Evolutionary conservation across 345 rosid genomes (phyloP).

Genomic region (Cardiospermum halicacabum): DNA sequence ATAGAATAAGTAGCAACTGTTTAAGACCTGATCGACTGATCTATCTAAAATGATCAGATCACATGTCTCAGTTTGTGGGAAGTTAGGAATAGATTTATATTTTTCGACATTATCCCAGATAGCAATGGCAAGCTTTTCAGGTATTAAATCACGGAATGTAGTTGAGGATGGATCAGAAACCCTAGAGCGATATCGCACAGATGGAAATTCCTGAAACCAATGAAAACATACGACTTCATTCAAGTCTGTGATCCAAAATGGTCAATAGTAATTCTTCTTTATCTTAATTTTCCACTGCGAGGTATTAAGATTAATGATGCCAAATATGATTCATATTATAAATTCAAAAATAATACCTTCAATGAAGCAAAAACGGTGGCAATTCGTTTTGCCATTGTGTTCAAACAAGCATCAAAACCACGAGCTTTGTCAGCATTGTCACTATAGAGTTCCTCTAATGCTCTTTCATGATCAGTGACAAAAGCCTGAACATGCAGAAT

Average conservation of each 20-base stretch:
- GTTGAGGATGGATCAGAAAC: constrained; percentile 29
- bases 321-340: neutral
- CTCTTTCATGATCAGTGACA: constrained; percentile 83
- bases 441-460: constrained; percentile 59
- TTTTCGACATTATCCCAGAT: constrained; percentile 50
- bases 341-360: constrained; percentile 46
- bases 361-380: constrained; percentile 91
- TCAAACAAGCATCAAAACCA: constrained; percentile 60
- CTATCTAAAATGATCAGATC: constrained; percentile 86
- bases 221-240: neutral
- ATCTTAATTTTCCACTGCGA: neutral
- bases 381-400: constrained; percentile 75
- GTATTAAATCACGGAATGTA: constrained; percentile 50
- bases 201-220: constrained; percentile 65
- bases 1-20: constrained; percentile 17
- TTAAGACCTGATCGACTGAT: constrained; percentile 80
- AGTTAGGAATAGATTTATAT: constrained; percentile 81
- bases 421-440: constrained; percentile 53
- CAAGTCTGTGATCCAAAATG: too few relatives aligned
- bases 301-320: neutral
- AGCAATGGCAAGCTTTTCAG: constrained; percentile 70
- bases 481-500: constrained; percentile 55
- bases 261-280: too few relatives aligned
- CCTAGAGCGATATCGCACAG: constrained; percentile 68
- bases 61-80: constrained; percentile 79